Evolutionary conservation across 768 basidiomycete genomes (phyloP).

Genomic region (Tulasnella sp.): DNA sequence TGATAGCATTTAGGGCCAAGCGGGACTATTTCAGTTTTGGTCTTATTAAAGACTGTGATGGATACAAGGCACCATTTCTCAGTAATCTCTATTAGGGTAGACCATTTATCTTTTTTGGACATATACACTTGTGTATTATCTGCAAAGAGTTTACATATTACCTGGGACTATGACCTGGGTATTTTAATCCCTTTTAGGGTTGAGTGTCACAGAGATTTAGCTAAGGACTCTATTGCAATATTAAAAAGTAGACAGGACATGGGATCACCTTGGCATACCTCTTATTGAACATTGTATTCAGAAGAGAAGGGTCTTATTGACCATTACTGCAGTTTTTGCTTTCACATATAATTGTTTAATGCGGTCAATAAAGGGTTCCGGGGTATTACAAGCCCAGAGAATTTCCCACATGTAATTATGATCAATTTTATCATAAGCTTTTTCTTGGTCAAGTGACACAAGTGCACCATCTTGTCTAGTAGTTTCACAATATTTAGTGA

Average conservation of each 20-base stretch:
- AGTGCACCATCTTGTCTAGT: constrained; percentile 1
- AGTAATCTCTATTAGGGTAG: constrained; percentile 24
- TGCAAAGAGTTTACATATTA: constrained; percentile 30
- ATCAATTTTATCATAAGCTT: constrained; percentile 14
- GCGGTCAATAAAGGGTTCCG: background rate
- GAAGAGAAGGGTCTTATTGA: background rate
- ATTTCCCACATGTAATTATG: constrained; percentile 13
- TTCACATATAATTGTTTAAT: constrained; percentile 2
- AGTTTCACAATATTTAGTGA: too few relatives aligned
- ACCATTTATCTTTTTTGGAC: constrained; percentile 23
- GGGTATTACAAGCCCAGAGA: background rate
- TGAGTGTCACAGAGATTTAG: background rate
- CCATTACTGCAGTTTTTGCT: constrained; percentile 10
- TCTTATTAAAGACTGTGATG: constrained; percentile 32
- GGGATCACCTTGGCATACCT: constrained; percentile 22
- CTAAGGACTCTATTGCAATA: constrained; percentile 22
- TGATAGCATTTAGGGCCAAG: constrained; percentile 24
- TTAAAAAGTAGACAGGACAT: constrained; percentile 22
- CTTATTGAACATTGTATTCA: constrained; percentile 4
- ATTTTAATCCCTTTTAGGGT: background rate
- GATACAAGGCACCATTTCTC: constrained; percentile 32
- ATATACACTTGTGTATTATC: constrained; percentile 34
- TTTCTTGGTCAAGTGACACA: constrained; percentile 11
- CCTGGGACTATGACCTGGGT: constrained; percentile 16
- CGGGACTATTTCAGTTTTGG: constrained; percentile 33